Evolutionary conservation across 2,329 filamentous ascomycete genomes (phyloP).

Genomic region (Verticillium albo-atrum): DNA sequence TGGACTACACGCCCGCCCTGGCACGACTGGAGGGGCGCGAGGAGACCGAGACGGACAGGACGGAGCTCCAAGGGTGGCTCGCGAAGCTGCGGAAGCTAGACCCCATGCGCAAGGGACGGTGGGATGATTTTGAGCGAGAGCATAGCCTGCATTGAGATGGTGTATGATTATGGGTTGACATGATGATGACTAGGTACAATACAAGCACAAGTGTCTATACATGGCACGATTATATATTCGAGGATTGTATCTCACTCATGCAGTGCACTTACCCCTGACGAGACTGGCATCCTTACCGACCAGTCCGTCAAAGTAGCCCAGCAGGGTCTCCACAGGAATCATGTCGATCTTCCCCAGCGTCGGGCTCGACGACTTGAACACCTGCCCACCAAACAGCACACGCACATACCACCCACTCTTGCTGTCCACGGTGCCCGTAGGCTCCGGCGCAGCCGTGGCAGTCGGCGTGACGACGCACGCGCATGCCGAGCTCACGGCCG

Average conservation of each 20-base stretch:
- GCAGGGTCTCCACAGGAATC: constrained; percentile 59
- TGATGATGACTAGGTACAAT: background rate
- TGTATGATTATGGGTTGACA: background rate
- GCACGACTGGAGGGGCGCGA: constrained; percentile 44
- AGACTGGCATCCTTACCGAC: constrained; percentile 50
- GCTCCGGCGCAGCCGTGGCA: background rate
- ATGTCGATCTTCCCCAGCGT: constrained; percentile 65
- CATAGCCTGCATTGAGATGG: background rate
- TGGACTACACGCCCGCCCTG: constrained; percentile 66
- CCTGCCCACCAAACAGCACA: constrained; percentile 66
- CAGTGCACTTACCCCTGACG: constrained; percentile 31
- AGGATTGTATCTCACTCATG: background rate
- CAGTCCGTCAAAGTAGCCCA: constrained; percentile 68
- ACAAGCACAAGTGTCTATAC: background rate
- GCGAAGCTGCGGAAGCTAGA: constrained; percentile 64
- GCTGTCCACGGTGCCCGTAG: constrained; percentile 6
- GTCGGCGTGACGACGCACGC: constrained; percentile 17
- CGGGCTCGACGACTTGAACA: constrained; percentile 64
- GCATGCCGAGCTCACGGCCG: constrained; percentile 20
- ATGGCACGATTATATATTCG: background rate
- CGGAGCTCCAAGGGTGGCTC: constrained; percentile 55
- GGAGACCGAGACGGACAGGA: constrained; percentile 32
- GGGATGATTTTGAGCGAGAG: constrained; percentile 60
- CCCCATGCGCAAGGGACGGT: constrained; percentile 68
- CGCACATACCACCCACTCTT: constrained; percentile 48